Base-by-base conservation (phyloP, 306 rosid genomes). In the Cucumis melo region DNA sequence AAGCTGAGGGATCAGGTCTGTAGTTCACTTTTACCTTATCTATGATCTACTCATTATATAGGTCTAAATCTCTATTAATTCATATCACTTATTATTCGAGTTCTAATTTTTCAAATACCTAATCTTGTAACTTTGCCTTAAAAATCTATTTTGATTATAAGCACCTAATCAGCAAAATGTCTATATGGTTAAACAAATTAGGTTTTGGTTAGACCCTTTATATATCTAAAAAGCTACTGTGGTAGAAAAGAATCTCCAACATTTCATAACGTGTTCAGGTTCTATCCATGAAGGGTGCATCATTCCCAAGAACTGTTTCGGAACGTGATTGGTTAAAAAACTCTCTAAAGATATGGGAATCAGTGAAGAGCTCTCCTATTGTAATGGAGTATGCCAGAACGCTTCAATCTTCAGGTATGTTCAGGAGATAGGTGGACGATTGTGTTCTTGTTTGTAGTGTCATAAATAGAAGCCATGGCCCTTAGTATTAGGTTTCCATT, bases 301-400 rank as follows among this genome's bases (percentile, higher is more conserved):
- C 93, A 39, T 91, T 91, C 73, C 60, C 83, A 1, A 89, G 90
- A 79, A 78, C 92, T 4, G 79, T 86, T 24, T 86, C 89, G 12
- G 98, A 93, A 82, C 98, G 98, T 11, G 97, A 93, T 72, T 91
- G 98, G 98, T 83, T 93, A 82, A 93, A 89, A 81, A 88, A 86
- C 86, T 88, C 96, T 14, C 93, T 87, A 58, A 89, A 91, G 85
- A 89, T 89, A 80, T 93, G 98, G 98, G 98, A 91, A 44, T 80
- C 80, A 70, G 88, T 91, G 80, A 93, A 86, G 80, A 89, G 54
- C 87, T 91, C 98, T 61, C 85, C 96, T 29, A 84, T 87, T 5
- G 84, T 93, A 75, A 79, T 82, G 21, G 97, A 91, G 71, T 93
- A 93, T 79, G 78, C 82, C 74, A 91, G 80, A 85, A 81, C 90